Base-by-base conservation (phyloP, 1,284 basidiomycete genomes). In the Apiotrichum gamsii region DNA sequence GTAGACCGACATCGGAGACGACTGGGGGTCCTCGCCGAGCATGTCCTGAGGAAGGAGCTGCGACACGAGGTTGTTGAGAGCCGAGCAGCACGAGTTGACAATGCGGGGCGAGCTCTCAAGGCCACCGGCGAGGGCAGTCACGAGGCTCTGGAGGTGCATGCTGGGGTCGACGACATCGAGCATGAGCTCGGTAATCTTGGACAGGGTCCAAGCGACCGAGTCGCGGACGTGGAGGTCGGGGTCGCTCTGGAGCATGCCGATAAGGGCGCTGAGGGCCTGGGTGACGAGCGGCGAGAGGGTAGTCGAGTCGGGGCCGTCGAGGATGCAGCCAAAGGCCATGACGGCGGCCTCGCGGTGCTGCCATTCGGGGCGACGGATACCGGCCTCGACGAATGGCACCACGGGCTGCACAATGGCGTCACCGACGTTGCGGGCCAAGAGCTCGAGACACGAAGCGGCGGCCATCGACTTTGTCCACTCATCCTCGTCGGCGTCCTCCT, bases 401-500 rank as follows among this genome's bases (percentile, higher is more conserved):
- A 96, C 89, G 6, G 85, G 82, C 6, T 86, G 82, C 9, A 98
- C 94, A 58, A 99, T 88, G 19, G 81, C 78, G 69, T 98, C 94
- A 48, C 86, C 82, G 14, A 97, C 90, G 31, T 91, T 88, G 58
- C 85, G 84, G 0, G 95, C 90, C 47, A 98, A 81, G 33, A 93
- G 82, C 31, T 82, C 79, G 39, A 98, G 78, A 70, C 91, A 96
- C 1, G 90, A 93, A 20, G 86, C 90, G n/a, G 90, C 91, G 16
- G 95, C 90, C 90, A 97, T 97, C 23, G 90, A 85, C 36, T 94
- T 84, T 63, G 94, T 95, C 95, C 94, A 99, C 71, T 99, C 95
- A 63, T 97, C 95, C 59, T 97, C 94, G 49, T 95, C 93, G 1
- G 90, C 90, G 58, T 97, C 91, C 68, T 97, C 95, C 62, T 94